These are phyloP conservation scores for Ogataea wickerhamii DNA, from an alignment of 805 yeast genomes.

Conservation along the genomic window DNA sequence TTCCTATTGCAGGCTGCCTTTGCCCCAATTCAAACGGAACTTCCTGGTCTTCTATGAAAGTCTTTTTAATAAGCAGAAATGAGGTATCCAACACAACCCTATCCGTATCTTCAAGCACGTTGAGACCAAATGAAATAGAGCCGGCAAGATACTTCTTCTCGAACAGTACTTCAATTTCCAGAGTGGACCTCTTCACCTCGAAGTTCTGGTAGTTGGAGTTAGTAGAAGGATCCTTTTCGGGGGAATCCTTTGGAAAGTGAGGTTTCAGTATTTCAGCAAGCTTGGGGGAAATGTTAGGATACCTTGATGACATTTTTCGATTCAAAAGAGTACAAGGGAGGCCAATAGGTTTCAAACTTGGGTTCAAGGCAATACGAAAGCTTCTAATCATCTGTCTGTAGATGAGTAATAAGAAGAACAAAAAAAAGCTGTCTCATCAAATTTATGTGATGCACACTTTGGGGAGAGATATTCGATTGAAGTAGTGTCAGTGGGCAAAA, in stretches of 20 bases:
- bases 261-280: slow-evolving; percentile 24
- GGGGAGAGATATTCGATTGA: no score
- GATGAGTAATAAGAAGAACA: no score
- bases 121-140: slow-evolving; percentile 45
- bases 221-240: slow-evolving; percentile 74
- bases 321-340: not conserved
- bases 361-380: no score
- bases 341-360: no score
- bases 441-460: no score
- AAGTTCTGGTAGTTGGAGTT: slow-evolving; percentile 65
- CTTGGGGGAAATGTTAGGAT: slow-evolving; percentile 27
- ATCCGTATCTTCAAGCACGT: slow-evolving; percentile 26
- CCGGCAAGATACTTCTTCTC: slow-evolving; percentile 52
- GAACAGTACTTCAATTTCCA: slow-evolving; percentile 57
- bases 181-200: slow-evolving; percentile 45
- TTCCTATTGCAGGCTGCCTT: slow-evolving; percentile 55
- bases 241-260: slow-evolving; percentile 37
- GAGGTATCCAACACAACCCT: slow-evolving; percentile 68
- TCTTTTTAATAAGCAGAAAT: slow-evolving; percentile 45
- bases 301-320: slow-evolving; percentile 14
- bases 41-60: slow-evolving; percentile 39
- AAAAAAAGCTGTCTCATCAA: not conserved
- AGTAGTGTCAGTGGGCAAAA: no score
- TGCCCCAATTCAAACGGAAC: slow-evolving; percentile 35
- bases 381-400: no score